A percentile compares a stretch with the other conserved stretches of the same genome.
phyloP scores from a whole-genome alignment of 1,284 basidiomycete species.

The Vanrija sp. region DNA sequence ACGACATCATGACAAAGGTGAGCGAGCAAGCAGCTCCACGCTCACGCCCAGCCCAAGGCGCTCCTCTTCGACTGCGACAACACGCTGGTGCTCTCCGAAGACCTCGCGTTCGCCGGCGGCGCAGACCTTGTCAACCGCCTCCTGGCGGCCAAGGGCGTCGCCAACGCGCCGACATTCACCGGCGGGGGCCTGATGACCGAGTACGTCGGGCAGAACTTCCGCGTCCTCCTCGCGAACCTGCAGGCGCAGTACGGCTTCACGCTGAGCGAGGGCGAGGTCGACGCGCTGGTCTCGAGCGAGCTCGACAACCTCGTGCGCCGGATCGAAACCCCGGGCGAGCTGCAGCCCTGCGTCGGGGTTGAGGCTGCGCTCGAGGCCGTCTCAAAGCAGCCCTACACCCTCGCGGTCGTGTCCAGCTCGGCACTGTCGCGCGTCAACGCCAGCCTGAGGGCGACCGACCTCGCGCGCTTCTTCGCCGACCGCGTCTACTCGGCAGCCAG shows the following conservation, averaged over 20 bases:
- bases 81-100: slow-evolving; percentile 29
- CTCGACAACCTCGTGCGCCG: slow-evolving; percentile 9
- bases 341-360: slow-evolving; percentile 16
- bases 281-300: slow-evolving; percentile 18
- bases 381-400: slow-evolving; percentile 1
- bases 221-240: slow-evolving; percentile 20
- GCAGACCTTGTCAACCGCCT: slow-evolving; percentile 24
- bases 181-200: slow-evolving; percentile 16
- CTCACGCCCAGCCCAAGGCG: slow-evolving; percentile 3
- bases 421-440: slow-evolving; percentile 24
- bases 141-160: slow-evolving; percentile 2
- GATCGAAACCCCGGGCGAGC: not conserved
- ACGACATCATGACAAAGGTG: too few relatives aligned
- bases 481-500: slow-evolving; percentile 48
- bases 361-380: slow-evolving; percentile 12
- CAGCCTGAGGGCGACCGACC: slow-evolving; percentile 17
- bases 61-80: slow-evolving; percentile 34
- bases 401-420: slow-evolving; percentile 21
- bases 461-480: slow-evolving; percentile 47
- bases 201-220: slow-evolving; percentile 31
- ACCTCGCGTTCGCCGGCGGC: slow-evolving; percentile 26
- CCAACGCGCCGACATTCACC: slow-evolving; percentile 7
- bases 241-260: slow-evolving; percentile 13
- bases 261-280: slow-evolving; percentile 16
- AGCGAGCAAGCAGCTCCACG: too few relatives aligned